Base-by-base conservation (phyloP, 768 basidiomycete genomes). In the Chalciporus piperatus region DNA sequence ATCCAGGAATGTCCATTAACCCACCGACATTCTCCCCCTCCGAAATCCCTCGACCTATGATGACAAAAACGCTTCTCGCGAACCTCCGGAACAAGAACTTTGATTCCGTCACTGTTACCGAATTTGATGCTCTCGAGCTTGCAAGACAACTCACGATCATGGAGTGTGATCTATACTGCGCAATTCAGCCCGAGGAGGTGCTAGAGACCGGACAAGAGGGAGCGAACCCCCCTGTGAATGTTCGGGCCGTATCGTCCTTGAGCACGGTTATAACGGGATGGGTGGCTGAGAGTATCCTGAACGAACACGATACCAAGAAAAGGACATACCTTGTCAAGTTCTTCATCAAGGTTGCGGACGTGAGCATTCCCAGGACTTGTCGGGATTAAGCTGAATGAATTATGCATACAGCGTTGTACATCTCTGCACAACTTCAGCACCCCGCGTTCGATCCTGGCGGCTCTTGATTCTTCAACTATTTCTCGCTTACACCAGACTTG, bases 181-280 rank as follows among this genome's bases (percentile, higher is more conserved):
- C 83, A 47, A 92, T 98, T 57, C 82, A 80, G 49, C 83, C 95
- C 0, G 90, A 93, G 58, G 97, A 98, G 67, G 77, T 99, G 41
- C 68, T 99, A 54, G 89, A 92, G 70, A 83, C 83, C 11, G 89
- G 88, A 4, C 84, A 89, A 64, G 83, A 86, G 54, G 82, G 83
- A 54, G 77, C 76, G 33, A 76, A 77, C 61, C 74, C 81, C 7
- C 80, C 84, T 17, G 68, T 78, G 45, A 89, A 89, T 58, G 85
- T 98, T 41, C 87, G 82, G 66, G 87, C 89, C 20, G 85, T 98
- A 57, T 87, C 87, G 41, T 84, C 88, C 6, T 71, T 98, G 65
- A 96, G 92, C 65, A 98, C 94, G 13, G 82, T 87, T 48, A 87
- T 98, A 59, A 98, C 94, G 1, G 95, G 94, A 4, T 96, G 93